Conservation (phyloP, 192 early-diverging fungal genomes). For the Mortierella hygrophila region DNA sequence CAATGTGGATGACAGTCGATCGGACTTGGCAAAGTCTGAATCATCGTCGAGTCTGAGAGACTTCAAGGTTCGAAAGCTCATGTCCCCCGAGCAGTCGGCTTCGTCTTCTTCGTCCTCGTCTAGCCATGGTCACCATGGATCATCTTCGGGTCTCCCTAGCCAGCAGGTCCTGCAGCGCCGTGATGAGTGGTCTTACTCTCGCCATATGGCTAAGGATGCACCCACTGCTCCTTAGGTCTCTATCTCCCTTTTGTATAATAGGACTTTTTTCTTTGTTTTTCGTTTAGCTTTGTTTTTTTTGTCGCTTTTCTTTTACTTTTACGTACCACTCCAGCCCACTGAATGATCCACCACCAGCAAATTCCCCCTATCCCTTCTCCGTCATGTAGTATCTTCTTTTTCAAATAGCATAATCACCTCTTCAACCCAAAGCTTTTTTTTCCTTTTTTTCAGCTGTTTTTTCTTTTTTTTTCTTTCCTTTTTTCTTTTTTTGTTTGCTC, state of each 20-base stretch:
- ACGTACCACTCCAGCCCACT: background rate
- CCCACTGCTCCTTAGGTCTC: constrained; percentile 26
- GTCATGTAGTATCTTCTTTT: constrained; percentile 1
- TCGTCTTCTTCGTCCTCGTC: constrained; percentile 10
- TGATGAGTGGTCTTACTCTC: constrained; percentile 52
- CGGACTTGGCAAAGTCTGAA: constrained; percentile 2
- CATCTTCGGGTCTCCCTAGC: background rate
- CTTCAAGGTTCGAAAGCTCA: constrained; percentile 53
- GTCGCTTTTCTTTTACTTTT: background rate
- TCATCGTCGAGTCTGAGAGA: constrained; percentile 21
- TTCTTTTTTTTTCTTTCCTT: background rate
- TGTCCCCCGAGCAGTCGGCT: constrained; percentile 37
- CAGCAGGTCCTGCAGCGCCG: background rate
- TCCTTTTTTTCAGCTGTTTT: background rate
- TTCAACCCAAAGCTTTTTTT: background rate
- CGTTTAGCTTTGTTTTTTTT: constrained; percentile 7
- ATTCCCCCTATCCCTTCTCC: background rate
- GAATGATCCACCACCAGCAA: background rate
- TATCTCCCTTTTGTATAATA: constrained; percentile 7
- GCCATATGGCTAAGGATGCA: constrained; percentile 47
- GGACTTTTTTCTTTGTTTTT: background rate
- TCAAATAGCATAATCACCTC: constrained; percentile 2
- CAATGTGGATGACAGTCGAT: background rate
- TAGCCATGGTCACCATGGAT: background rate
- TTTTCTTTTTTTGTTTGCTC: background rate